phyloP scores from a whole-genome alignment of 1,284 basidiomycete genomes.

The Wallemia mellicola region DNA sequence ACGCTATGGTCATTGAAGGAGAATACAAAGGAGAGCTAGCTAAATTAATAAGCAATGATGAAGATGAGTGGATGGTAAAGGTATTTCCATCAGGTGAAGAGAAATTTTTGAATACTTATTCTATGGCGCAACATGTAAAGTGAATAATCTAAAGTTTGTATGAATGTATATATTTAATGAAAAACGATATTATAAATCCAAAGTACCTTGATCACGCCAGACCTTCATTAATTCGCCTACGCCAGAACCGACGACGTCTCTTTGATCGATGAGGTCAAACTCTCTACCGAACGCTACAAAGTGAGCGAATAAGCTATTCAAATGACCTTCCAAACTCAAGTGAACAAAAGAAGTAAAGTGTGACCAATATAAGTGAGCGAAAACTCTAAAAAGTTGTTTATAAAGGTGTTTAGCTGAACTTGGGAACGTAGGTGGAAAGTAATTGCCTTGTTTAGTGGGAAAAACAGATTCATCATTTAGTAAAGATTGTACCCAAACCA shows the following conservation, averaged over 20 bases:
- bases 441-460: conserved; percentile 38
- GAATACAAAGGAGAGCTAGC: background rate
- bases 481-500: conserved; percentile 90
- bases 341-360: conserved; percentile 77
- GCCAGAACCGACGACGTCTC: conserved; percentile 36
- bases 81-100: background rate
- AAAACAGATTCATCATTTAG: conserved; percentile 76
- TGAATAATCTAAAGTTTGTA: background rate
- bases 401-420: conserved; percentile 87
- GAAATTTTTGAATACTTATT: background rate
- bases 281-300: conserved; percentile 58
- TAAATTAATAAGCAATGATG: background rate
- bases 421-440: conserved; percentile 68
- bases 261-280: conserved; percentile 44
- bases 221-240: background rate
- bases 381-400: conserved; percentile 81
- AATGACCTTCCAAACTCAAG: conserved; percentile 77
- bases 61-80: conserved; percentile 1
- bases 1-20: background rate
- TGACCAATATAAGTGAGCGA: conserved; percentile 89
- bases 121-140: background rate
- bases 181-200: background rate
- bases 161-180: background rate
- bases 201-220: background rate
- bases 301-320: conserved; percentile 93